Conservation (phyloP, 176 grass and related monocot genomes). For the Oropetium thomaeum region DNA sequence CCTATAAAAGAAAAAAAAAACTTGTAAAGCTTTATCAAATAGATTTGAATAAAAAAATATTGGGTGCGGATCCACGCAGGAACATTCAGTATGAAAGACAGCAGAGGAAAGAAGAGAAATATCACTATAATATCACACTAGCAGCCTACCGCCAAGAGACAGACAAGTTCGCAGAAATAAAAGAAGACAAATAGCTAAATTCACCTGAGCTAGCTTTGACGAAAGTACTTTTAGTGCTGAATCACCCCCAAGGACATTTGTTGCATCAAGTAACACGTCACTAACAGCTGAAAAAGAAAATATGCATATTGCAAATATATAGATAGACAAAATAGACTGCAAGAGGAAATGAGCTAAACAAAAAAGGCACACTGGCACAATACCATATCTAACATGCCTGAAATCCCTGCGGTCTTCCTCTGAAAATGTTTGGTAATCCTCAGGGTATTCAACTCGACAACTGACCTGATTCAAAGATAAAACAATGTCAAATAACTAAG, state of each 20-base stretch:
- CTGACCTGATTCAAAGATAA: constrained; percentile 66
- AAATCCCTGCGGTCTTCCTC: constrained; percentile 97
- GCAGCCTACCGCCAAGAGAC: background rate
- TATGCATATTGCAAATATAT: background rate
- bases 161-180: background rate
- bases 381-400: constrained; percentile 88
- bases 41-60: background rate
- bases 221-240: constrained; percentile 84
- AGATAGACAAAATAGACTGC: constrained; percentile 18
- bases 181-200: constrained; percentile 26
- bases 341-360: constrained; percentile 28
- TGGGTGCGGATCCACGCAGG: background rate
- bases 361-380: constrained; percentile 18
- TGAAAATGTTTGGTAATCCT: constrained; percentile 65
- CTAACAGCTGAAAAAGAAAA: constrained; percentile 67
- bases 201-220: constrained; percentile 78
- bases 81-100: constrained; percentile 14
- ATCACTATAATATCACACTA: background rate
- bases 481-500: constrained; percentile 9
- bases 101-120: no score
- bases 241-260: constrained; percentile 82
- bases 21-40: constrained; percentile 13
- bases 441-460: constrained; percentile 91
- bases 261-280: constrained; percentile 92
- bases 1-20: constrained; percentile 48